Base-by-base conservation (phyloP, 352 stramenopile genomes). In the Globisporangium lucens region DNA sequence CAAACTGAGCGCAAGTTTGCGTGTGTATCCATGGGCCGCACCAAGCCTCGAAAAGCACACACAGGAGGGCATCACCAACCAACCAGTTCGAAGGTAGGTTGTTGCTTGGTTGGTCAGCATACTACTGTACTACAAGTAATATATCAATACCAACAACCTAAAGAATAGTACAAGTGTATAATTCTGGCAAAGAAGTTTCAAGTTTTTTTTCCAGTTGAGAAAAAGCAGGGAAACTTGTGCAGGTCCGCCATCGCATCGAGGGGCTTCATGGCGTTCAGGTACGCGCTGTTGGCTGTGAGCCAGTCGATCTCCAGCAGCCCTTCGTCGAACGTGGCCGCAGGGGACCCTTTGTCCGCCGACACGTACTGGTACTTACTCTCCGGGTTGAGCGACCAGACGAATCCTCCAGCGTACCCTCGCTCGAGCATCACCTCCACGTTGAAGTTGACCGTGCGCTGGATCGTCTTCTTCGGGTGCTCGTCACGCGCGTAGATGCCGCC, bases 281-380 rank as follows among this genome's bases (percentile, higher is more conserved):
- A 89, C 7, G 56, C 66, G 13, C 65, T 72, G 64, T 87, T 87
- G 35, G 75, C 75, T 1, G 76, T 79, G 17, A 89, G 67, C 80
- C 80, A 89, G 69, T 87, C 76, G 41, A 75, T 66, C 12, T 76
- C 60, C 13, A 89, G 63, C 56, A 89, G 66, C 4, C 80, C 80
- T 33, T 89, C 80, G 0, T 73, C 80, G 53, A 75, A 85, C 5
- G 68, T 75, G 1, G 51, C n/a, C 0, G 30, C 30, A 1, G 49
- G 65, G 9, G 73, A 70, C 24, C 58, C 65, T 13, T 68, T 82
- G 59, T 83, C 75, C 2, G 70, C 75, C 1, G 77, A 74, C 56
- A 83, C 82, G 70, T 74, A 89, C 56, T 88, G 76, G 70, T 88
- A 89, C 43, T 75, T 77, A 61, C 69, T 83, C 65, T 89, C 81